Evolutionary conservation across 768 basidiomycete species (phyloP).

Genomic region (Boletus pseudo-olivaceus): DNA sequence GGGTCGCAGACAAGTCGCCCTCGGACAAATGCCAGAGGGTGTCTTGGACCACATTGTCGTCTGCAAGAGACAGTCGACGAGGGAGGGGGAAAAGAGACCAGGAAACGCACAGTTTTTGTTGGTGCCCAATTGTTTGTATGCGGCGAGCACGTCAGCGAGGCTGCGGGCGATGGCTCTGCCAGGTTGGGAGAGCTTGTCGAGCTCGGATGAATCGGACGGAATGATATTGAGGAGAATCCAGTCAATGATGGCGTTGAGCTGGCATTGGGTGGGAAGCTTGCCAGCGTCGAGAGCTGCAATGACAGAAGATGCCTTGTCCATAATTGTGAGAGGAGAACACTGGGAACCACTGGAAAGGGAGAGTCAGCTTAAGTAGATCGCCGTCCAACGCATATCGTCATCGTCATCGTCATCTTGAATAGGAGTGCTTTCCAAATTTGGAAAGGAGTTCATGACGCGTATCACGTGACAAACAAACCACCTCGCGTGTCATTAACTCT

Average conservation of each 20-base stretch:
- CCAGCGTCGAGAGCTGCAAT: conserved; percentile 68
- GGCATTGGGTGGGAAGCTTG: conserved; percentile 63
- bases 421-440: conserved; percentile 12
- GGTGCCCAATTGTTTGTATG: conserved; percentile 51
- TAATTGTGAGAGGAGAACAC: conserved; percentile 20
- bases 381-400: background rate
- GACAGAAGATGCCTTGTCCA: conserved; percentile 63
- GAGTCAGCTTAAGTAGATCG: background rate
- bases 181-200: conserved; percentile 48
- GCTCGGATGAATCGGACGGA: conserved; percentile 38
- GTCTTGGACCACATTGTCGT: conserved; percentile 62
- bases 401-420: conserved; percentile 17
- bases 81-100: background rate
- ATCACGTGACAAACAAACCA: conserved; percentile 12
- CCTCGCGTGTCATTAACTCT: background rate
- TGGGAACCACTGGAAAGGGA: background rate
- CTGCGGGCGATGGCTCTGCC: conserved; percentile 51
- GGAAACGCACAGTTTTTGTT: conserved; percentile 54
- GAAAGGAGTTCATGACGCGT: conserved; percentile 2
- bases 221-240: conserved; percentile 49
- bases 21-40: conserved; percentile 62
- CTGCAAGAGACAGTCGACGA: conserved; percentile 31
- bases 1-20: conserved; percentile 44
- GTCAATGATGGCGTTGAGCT: conserved; percentile 51
- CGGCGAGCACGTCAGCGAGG: conserved; percentile 49